These are phyloP conservation scores for Thecaphora frezii DNA, from an alignment of 1,284 basidiomycete species.

Conservation along the genomic window DNA sequence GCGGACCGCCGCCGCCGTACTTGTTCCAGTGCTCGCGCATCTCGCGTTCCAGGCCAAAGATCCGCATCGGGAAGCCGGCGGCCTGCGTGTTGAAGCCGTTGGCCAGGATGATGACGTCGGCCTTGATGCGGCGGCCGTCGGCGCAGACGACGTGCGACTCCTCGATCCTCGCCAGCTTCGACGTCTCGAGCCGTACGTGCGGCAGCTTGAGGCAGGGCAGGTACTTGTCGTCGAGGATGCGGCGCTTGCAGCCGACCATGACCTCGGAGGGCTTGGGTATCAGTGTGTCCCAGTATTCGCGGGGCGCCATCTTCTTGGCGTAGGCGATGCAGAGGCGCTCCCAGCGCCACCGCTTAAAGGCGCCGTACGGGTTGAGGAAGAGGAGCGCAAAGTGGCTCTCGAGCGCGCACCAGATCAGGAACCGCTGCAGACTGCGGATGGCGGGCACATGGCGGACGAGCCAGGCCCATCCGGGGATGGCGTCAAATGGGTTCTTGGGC, in stretches of 20 bases:
- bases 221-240: conserved; percentile 52
- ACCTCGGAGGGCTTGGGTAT: conserved; percentile 45
- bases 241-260: conserved; percentile 50
- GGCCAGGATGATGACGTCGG: conserved; percentile 56
- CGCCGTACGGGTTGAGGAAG: conserved; percentile 29
- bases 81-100: conserved; percentile 47
- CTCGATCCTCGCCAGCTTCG: conserved; percentile 44
- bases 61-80: conserved; percentile 46
- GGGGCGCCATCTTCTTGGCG: conserved; percentile 46
- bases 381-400: conserved; percentile 48
- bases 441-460: conserved; percentile 29
- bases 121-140: conserved; percentile 46
- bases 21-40: conserved; percentile 47
- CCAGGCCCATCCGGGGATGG: conserved; percentile 46
- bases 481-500: conserved; percentile 37
- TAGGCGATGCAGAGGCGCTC: conserved; percentile 38
- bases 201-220: conserved; percentile 39
- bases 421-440: conserved; percentile 37
- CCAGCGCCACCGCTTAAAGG: conserved; percentile 32
- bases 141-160: conserved; percentile 44
- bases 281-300: conserved; percentile 50
- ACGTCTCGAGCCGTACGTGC: conserved; percentile 42
- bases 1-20: conserved; percentile 44
- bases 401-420: conserved; percentile 46
- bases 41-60: conserved; percentile 36